phyloP scores from a whole-genome alignment of 2,329 filamentous ascomycete species.

The Polychaeton citri region DNA sequence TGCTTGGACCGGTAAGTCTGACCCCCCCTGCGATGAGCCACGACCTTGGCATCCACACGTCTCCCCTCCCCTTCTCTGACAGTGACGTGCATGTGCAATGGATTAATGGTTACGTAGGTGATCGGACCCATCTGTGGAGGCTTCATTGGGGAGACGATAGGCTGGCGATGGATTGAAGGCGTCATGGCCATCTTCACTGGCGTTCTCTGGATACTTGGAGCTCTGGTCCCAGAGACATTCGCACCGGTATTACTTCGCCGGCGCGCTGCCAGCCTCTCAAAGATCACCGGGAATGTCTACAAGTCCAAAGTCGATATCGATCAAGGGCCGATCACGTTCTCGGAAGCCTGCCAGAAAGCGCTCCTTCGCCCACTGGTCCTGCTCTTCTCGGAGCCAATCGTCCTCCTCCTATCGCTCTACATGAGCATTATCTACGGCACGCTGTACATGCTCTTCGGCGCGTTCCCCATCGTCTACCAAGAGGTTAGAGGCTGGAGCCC shows the following conservation, averaged over 20 bases:
- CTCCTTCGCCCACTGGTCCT: conserved; percentile 49
- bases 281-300: conserved; percentile 43
- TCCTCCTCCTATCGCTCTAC: conserved; percentile 51
- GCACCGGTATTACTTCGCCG: conserved; percentile 42
- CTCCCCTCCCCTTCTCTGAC: not conserved
- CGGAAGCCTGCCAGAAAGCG: conserved; percentile 4
- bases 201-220: conserved; percentile 42
- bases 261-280: conserved; percentile 35
- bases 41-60: not conserved
- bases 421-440: conserved; percentile 46
- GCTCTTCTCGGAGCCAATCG: conserved; percentile 57
- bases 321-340: conserved; percentile 22
- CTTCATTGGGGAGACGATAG: conserved; percentile 46
- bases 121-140: conserved; percentile 50
- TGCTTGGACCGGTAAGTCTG: conserved; percentile 49
- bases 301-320: conserved; percentile 31
- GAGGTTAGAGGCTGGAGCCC: conserved; percentile 43
- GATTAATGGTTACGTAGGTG: not conserved
- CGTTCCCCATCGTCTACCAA: conserved; percentile 50
- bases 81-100: no score
- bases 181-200: conserved; percentile 51
- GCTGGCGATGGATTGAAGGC: conserved; percentile 58
- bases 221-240: conserved; percentile 47
- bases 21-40: no score
- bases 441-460: conserved; percentile 36